phyloP scores from a whole-genome alignment of 1,139 yeast genomes.

The Sugiyamaella xylanicola region DNA sequence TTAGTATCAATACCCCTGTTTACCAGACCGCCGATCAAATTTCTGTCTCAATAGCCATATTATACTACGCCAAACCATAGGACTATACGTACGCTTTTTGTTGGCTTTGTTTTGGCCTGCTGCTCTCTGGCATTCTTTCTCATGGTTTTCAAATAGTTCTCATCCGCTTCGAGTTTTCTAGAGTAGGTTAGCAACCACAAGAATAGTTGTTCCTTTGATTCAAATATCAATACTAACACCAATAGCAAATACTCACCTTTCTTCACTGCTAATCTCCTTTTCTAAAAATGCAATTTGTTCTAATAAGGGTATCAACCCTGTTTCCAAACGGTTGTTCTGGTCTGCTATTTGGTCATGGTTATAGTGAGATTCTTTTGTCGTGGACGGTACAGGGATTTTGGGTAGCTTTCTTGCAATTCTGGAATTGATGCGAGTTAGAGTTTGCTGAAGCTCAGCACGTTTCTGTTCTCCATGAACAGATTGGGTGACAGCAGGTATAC shows the following conservation, averaged over 20 bases:
- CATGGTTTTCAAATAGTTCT: conserved; percentile 17
- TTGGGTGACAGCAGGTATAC: conserved; percentile 27
- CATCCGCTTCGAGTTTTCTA: conserved; percentile 22
- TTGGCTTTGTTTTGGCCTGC: conserved; percentile 1
- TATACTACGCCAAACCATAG: too few relatives aligned
- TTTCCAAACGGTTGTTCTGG: conserved; percentile 30
- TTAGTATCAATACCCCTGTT: not conserved
- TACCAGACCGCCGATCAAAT: too few relatives aligned
- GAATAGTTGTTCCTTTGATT: not conserved
- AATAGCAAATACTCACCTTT: conserved; percentile 21
- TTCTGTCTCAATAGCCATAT: too few relatives aligned
- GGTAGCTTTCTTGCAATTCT: conserved; percentile 23
- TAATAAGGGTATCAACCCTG: conserved; percentile 30
- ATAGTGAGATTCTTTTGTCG: conserved; percentile 29
- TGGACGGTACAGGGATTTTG: conserved; percentile 31
- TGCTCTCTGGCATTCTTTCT: conserved; percentile 4
- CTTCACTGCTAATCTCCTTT: conserved; percentile 29
- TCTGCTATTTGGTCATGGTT: conserved; percentile 26
- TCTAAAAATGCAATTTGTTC: conserved; percentile 34
- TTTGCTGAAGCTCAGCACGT: conserved; percentile 25
- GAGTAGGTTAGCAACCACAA: not conserved
- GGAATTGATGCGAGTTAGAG: conserved; percentile 18
- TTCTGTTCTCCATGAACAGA: conserved; percentile 26
- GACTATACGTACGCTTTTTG: conserved; percentile 8
- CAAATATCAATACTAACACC: too few relatives aligned